Base-by-base conservation (phyloP, 2,329 filamentous ascomycete genomes). In the Pseudogymnoascus sp. region DNA sequence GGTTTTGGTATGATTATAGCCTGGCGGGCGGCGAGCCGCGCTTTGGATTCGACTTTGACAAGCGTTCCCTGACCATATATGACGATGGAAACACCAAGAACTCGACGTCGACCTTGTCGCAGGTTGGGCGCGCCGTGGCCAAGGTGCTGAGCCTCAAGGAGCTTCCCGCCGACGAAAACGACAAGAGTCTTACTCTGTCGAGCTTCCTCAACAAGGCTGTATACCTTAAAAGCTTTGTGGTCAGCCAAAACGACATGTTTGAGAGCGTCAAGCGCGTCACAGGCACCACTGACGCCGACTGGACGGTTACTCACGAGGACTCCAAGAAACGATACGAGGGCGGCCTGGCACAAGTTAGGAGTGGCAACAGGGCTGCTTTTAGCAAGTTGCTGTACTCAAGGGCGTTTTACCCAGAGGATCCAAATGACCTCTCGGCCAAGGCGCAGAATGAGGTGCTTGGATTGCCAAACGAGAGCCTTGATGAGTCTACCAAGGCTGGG, bases 1-100 rank as follows among this genome's bases (percentile, higher is more conserved):
- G 79, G 0, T 82, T 82, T 67, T 84, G 82, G 81, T 84, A 82
- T 69, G 79, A 84, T 59, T 82, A 76, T 65, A 81, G 78, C 61
- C 69, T 84, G 2, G 77, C 72, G 6, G 3, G 71, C 70, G 0
- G 41, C 67, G 14, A 50, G 65, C 22, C 70, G 71, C 43, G 43
- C 22, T 82, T 75, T 64, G 83, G 83, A 0, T 82, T 84, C 70
- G 79, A 84, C 62, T 73, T 84, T 50, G 67, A 72, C 6, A 75
- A 78, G 40, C 72, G 72, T 0, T 71, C 70, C 5, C 69, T 79
- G 10, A 79, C 77, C 0, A 70, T 83, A n/a, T 83, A 78, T 63
- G 84, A 85, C 65, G 82, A 84, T 28, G 81, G 82, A 1, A 75
- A 75, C 12, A 77, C 73, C 6, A 75, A 71, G 38, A 76, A 80